Conservation (phyloP, 139 green algal genomes). For the Coelastrella sp. region DNA sequence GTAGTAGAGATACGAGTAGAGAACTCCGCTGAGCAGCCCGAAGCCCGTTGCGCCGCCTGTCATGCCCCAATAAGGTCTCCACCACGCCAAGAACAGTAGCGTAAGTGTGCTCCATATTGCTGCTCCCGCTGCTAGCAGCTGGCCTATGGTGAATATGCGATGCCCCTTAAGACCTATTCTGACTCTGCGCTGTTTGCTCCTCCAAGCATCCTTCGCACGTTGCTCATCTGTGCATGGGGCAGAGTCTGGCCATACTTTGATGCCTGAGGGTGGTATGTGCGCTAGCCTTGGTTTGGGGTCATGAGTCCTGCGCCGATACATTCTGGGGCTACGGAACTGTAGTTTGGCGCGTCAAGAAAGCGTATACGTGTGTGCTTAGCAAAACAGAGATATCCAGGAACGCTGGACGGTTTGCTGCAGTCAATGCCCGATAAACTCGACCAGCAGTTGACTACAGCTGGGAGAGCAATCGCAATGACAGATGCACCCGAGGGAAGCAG, state of each 20-base stretch:
- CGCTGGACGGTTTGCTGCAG: too few relatives aligned
- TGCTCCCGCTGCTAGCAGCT: conserved; percentile 1
- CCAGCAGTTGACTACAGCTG: too few relatives aligned
- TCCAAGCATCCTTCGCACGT: conserved; percentile 1
- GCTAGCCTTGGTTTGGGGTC: background rate
- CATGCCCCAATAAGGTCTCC: conserved; percentile 38
- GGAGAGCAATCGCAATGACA: too few relatives aligned
- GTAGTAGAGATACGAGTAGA: conserved; percentile 58
- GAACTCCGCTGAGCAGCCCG: conserved; percentile 51
- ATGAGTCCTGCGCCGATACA: conserved; percentile 5
- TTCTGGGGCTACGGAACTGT: background rate
- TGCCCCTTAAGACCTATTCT: background rate
- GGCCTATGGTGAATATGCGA: conserved; percentile 14
- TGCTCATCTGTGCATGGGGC: background rate
- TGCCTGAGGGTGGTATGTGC: background rate
- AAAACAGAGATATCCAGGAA: too few relatives aligned
- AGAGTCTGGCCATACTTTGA: conserved; percentile 36
- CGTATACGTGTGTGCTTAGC: too few relatives aligned
- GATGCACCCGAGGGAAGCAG: too few relatives aligned
- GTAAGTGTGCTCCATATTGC: background rate
- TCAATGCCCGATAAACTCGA: too few relatives aligned
- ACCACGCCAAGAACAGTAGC: conserved; percentile 51
- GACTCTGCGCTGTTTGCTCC: conserved; percentile 8
- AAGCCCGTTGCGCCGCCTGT: conserved; percentile 24
- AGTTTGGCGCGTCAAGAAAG: too few relatives aligned